phyloP scores from a whole-genome alignment of 2,329 filamentous ascomycete species.

The Monilinia vaccinii-corymbosi region DNA sequence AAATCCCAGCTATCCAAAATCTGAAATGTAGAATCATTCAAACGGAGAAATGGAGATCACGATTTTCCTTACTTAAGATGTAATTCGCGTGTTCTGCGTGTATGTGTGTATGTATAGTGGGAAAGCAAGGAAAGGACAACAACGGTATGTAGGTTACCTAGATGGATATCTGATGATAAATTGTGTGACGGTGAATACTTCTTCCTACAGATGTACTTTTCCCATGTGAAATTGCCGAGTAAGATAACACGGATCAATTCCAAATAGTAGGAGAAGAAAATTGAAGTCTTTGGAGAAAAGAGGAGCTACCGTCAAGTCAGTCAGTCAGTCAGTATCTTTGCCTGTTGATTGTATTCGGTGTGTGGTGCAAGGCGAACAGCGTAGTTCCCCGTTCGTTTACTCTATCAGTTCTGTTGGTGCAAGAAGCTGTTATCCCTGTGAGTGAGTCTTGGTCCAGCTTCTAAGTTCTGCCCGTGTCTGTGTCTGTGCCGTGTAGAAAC shows the following conservation, averaged over 20 bases:
- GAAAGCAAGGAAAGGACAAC: neutral
- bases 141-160: neutral
- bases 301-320: neutral
- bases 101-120: neutral
- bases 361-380: neutral
- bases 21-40: neutral
- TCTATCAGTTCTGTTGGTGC: neutral
- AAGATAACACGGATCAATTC: neutral
- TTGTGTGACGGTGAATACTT: neutral
- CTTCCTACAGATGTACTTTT: neutral
- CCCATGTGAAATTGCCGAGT: neutral
- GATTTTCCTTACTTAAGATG: neutral
- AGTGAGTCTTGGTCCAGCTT: slow-evolving; percentile 3
- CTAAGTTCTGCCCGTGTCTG: neutral
- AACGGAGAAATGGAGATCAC: neutral
- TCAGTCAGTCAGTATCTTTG: too few relatives aligned
- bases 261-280: neutral
- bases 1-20: neutral
- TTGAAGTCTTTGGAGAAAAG: neutral
- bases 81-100: neutral
- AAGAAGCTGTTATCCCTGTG: neutral
- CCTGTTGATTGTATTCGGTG: neutral
- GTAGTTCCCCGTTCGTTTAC: neutral
- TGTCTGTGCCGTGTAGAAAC: neutral
- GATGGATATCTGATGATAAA: neutral